Conservation (phyloP, 1,284 basidiomycete genomes). For the Schizopora paradoxa region DNA sequence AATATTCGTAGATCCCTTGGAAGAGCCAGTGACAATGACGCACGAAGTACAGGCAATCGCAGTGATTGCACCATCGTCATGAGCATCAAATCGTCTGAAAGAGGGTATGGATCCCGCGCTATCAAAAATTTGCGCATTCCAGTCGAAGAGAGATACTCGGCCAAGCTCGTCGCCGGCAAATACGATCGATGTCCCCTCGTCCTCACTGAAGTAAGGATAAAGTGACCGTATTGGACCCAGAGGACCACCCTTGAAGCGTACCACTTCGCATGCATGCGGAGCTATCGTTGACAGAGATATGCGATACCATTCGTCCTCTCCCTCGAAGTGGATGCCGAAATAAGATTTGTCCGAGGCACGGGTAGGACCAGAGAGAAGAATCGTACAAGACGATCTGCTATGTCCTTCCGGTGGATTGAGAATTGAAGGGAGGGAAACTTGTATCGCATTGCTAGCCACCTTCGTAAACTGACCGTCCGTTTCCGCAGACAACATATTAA, state of each 20-base stretch:
- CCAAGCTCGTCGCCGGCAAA: conserved; percentile 53
- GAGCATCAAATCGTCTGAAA: conserved; percentile 49
- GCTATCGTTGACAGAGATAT: conserved; percentile 29
- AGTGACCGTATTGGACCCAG: conserved; percentile 20
- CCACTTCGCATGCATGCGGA: no score
- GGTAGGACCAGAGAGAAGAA: conserved; percentile 23
- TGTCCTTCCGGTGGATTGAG: no score
- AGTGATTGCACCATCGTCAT: conserved; percentile 53
- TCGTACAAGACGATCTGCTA: no score
- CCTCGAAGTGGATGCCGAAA: conserved; percentile 30
- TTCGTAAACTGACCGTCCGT: no score
- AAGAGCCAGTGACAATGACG: conserved; percentile 59
- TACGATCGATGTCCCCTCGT: conserved; percentile 30
- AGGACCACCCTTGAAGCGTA: conserved; percentile 18
- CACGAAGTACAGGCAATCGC: conserved; percentile 56
- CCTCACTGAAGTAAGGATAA: conserved; percentile 14
- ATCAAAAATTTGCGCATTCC: conserved; percentile 1
- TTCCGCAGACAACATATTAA: no score
- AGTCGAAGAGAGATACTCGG: conserved; percentile 20
- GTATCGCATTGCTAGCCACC: no score
- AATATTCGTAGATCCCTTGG: conserved; percentile 54
- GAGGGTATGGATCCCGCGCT: conserved; percentile 27
- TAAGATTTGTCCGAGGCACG: conserved; percentile 14
- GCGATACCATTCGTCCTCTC: conserved; percentile 45
- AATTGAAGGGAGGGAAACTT: no score